These are phyloP conservation scores for Suillus ampliporus DNA, from an alignment of 768 basidiomycete species.

Conservation along the genomic window DNA sequence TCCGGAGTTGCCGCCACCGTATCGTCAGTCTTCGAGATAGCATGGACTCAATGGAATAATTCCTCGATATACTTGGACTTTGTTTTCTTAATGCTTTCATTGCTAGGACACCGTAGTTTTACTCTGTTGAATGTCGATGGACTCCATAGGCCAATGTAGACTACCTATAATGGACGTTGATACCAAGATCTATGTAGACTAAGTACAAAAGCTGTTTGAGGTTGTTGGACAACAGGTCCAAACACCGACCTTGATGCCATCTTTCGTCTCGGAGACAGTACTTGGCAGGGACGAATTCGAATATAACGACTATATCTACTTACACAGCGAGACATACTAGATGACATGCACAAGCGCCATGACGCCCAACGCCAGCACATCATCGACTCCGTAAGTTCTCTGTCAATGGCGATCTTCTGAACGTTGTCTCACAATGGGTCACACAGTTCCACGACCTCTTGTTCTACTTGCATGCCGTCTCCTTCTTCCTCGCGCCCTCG, in stretches of 20 bases:
- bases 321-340: slow-evolving; percentile 26
- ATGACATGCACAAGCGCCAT: slow-evolving; percentile 64
- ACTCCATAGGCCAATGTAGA: background rate
- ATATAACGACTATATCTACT: slow-evolving; percentile 2
- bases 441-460: slow-evolving; percentile 69
- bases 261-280: background rate
- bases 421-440: slow-evolving; percentile 14
- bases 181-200: background rate
- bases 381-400: slow-evolving; percentile 61
- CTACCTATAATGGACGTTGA: slow-evolving; percentile 5
- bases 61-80: background rate
- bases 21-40: slow-evolving; percentile 17
- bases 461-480: slow-evolving; percentile 75
- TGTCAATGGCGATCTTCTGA: slow-evolving; percentile 14
- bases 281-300: background rate
- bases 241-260: slow-evolving; percentile 24
- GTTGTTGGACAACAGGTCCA: slow-evolving; percentile 32
- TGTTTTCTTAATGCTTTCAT: slow-evolving; percentile 4
- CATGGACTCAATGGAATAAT: slow-evolving; percentile 7
- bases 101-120: slow-evolving; percentile 6
- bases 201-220: slow-evolving; percentile 5
- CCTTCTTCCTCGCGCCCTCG: slow-evolving; percentile 78
- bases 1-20: slow-evolving; percentile 16
- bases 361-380: slow-evolving; percentile 75
- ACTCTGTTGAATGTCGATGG: background rate